Conservation (phyloP, 2,329 filamentous ascomycete genomes). For the Colletotrichum sp. region DNA sequence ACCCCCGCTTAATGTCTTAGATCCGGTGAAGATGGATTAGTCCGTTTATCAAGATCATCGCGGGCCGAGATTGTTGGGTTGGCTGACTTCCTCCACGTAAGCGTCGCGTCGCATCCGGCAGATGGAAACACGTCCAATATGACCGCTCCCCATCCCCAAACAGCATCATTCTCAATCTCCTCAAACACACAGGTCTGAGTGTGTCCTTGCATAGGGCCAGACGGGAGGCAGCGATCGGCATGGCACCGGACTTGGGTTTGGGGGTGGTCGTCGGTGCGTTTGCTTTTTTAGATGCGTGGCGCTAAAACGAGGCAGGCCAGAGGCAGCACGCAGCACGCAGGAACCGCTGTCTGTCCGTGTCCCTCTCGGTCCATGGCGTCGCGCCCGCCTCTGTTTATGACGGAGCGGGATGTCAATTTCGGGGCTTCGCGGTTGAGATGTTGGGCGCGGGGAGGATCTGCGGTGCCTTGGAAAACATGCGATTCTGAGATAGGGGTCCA, state of each 20-base stretch:
- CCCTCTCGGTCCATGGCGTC: not conserved
- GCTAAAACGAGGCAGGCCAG: not conserved
- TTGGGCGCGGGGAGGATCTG: not conserved
- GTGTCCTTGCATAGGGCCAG: not conserved
- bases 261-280: not conserved
- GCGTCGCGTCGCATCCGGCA: not conserved
- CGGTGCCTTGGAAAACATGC: not conserved
- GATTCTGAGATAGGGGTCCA: not conserved
- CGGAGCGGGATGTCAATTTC: not conserved
- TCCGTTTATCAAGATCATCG: not conserved
- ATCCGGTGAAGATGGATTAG: not conserved
- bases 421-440: not conserved
- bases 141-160: not conserved
- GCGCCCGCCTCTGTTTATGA: not conserved
- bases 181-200: not conserved
- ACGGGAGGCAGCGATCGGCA: not conserved
- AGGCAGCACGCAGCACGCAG: not conserved
- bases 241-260: not conserved
- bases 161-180: not conserved
- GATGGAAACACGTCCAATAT: not conserved
- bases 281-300: not conserved
- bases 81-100: not conserved
- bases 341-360: constrained; percentile 10
- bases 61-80: not conserved
- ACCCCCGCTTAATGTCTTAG: not conserved